These are phyloP conservation scores for Verticillium klebahnii DNA, from an alignment of 2,329 filamentous ascomycete species.

Conservation along the genomic window DNA sequence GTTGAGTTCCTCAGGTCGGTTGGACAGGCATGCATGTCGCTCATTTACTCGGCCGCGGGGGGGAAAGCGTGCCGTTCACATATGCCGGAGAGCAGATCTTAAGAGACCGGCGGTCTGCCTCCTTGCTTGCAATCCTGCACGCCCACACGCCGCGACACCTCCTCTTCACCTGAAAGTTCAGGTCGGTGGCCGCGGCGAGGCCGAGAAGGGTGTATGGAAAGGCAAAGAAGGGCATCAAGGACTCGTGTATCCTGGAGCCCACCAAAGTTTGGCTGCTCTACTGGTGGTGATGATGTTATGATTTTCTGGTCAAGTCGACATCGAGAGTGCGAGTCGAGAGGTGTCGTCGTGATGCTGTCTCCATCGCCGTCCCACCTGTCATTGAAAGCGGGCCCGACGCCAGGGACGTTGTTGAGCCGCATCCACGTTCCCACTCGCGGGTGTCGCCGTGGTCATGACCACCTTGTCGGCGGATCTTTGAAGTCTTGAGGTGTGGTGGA, in stretches of 20 bases:
- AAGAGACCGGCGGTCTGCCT: not conserved
- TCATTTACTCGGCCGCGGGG: not conserved
- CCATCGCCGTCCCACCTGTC: not conserved
- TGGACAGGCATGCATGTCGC: not conserved
- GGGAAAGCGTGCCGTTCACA: not conserved
- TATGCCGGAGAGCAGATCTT: not conserved
- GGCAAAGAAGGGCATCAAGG: not conserved
- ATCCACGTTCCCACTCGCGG: slow-evolving; percentile 3
- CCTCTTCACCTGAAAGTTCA: not conserved
- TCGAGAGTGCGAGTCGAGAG: not conserved
- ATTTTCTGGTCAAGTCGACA: not conserved
- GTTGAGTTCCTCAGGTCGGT: not conserved
- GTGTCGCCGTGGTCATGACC: slow-evolving; percentile 1
- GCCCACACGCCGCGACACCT: not conserved
- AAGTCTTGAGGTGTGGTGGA: slow-evolving; percentile 4
- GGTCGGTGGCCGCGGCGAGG: not conserved
- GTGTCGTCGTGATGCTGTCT: not conserved
- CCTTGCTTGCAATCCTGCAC: not conserved
- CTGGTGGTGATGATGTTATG: not conserved
- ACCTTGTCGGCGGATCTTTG: slow-evolving; percentile 4
- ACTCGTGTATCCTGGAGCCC: not conserved
- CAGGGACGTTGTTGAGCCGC: not conserved
- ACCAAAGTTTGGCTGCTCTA: not conserved
- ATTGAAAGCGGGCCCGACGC: slow-evolving; percentile 1
- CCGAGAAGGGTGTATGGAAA: not conserved